These are phyloP conservation scores for Cutaneotrichosporon sp. DNA, from an alignment of 1,284 basidiomycete genomes.

Conservation along the genomic window DNA sequence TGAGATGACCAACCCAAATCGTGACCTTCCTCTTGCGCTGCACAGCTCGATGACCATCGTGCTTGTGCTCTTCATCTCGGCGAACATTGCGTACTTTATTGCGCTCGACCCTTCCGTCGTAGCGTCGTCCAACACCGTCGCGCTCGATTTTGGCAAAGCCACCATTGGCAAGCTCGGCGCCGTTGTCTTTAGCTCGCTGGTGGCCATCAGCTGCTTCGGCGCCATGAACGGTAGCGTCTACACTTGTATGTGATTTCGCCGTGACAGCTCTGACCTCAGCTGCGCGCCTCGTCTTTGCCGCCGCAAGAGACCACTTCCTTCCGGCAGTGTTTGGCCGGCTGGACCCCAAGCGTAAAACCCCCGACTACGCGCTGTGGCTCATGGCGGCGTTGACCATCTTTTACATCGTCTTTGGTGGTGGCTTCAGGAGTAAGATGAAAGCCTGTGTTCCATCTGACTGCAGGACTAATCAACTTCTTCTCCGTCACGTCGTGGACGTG, in stretches of 20 bases:
- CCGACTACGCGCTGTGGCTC: slow-evolving; percentile 74
- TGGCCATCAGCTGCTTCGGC: slow-evolving; percentile 90
- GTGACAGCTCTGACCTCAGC: slow-evolving; percentile 25
- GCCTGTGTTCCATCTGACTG: neutral
- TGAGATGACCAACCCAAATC: slow-evolving; percentile 77
- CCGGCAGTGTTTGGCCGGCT: slow-evolving; percentile 73
- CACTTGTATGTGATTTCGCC: slow-evolving; percentile 53
- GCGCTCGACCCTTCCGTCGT: slow-evolving; percentile 71
- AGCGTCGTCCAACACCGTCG: slow-evolving; percentile 70
- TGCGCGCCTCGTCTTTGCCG: slow-evolving; percentile 78
- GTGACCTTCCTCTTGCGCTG: slow-evolving; percentile 82
- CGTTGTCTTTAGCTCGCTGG: slow-evolving; percentile 74
- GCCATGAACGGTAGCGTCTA: slow-evolving; percentile 82
- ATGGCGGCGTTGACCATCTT: slow-evolving; percentile 66
- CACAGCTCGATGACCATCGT: slow-evolving; percentile 71
- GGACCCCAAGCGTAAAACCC: slow-evolving; percentile 68
- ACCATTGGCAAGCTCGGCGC: slow-evolving; percentile 82
- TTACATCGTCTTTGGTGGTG: slow-evolving; percentile 78
- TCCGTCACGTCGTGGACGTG: slow-evolving; percentile 66
- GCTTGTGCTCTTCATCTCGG: slow-evolving; percentile 67
- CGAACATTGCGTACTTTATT: slow-evolving; percentile 87
- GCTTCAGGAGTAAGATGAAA: slow-evolving; percentile 60
- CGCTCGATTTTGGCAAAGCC: slow-evolving; percentile 84
- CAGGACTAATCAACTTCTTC: slow-evolving; percentile 67
- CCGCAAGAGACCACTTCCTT: slow-evolving; percentile 80